Evolutionary conservation across 2,329 filamentous ascomycete species (phyloP), one percentile per base, ranked within the genome.

Genomic region (Aspergillus candidus): DNA sequence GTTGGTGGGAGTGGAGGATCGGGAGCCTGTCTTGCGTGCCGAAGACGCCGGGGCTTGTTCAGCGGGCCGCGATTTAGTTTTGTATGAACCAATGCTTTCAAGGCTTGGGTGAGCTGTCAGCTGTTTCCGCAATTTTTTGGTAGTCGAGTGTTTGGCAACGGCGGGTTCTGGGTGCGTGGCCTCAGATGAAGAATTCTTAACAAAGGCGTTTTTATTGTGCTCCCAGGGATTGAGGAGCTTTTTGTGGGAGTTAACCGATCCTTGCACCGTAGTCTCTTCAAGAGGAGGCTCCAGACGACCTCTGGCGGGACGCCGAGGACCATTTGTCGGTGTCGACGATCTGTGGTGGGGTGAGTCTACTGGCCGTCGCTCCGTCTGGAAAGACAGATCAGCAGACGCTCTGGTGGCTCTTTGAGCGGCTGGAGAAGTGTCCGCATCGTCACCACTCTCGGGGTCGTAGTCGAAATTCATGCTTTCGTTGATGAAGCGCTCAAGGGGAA

Each of bases 1-100:
- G 12, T 50, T 68, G 4, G 51, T 68, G 42, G 61, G 72, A 56
- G 63, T 59, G 10, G 78, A 74, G 12, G 56, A 38, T 35, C 61
- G 57, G 32, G 60, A 57, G 15, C 52, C 50, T 32, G 45, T 43
- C 18, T 56, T 49, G 1, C 46, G 47, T 14, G 51, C 49, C 4
- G 46, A 47, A 35, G 49, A 50, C 3, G 48, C 39, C 5, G 44
- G 45, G 42, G 53, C 43, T 11, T 54, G 49, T 31, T 55, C 54
- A 2, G 56, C 53, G 37, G 53, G 47, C 1, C 48, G 47, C 13
- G 57, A 38, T 11, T 59, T 55, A 12, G 60, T 55, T 35, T 50
- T 56, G 35, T 57, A 60, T 13, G 60, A 41, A 1, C 61, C 60
- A 6, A 65, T 54, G 31, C 59, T 62, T 32, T 65, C 61, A 15